Percentiles rank a stretch among this genome's conserved stretches.
These are phyloP conservation scores for Geoglossum glabrum DNA, from an alignment of 495 filamentous ascomycete genomes.

Conservation along the genomic window DNA sequence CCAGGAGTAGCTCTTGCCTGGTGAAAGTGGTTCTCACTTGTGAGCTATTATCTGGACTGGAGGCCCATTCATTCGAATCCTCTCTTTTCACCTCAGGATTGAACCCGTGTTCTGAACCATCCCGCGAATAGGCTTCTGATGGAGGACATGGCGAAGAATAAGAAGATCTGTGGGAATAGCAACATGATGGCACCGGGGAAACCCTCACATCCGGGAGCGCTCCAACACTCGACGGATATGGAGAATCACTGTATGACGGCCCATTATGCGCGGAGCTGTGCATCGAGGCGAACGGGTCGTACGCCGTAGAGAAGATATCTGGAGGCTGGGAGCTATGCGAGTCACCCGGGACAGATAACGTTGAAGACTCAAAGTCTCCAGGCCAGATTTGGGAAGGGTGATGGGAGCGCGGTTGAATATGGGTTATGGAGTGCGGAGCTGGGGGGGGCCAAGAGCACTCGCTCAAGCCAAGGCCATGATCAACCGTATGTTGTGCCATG, in stretches of 20 bases:
- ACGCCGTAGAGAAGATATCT: conserved; percentile 28
- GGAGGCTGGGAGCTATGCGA: not conserved
- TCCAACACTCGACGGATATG: conserved; percentile 5
- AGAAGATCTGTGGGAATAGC: conserved; percentile 20
- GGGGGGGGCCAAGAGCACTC: not conserved
- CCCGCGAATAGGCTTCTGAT: conserved; percentile 20
- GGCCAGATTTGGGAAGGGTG: conserved; percentile 18
- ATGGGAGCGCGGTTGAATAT: conserved; percentile 20
- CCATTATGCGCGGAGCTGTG: conserved; percentile 8
- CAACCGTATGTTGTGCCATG: not conserved
- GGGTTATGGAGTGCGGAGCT: not conserved
- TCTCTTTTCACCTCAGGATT: conserved; percentile 14
- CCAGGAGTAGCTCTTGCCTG: not conserved
- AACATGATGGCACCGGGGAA: conserved; percentile 12
- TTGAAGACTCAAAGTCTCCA: not conserved
- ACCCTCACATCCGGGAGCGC: not conserved
- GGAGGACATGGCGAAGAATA: conserved; percentile 19
- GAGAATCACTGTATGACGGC: conserved; percentile 18
- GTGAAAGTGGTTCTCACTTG: not conserved
- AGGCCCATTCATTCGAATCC: conserved; percentile 10
- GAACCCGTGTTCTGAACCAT: conserved; percentile 22
- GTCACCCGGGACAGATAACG: not conserved
- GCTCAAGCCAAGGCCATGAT: not conserved
- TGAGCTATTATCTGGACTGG: not conserved
- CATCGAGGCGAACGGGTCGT: conserved; percentile 30